A percentile compares a stretch with the other conserved stretches of the same genome.
Evolutionary conservation across 805 yeast genomes (phyloP).

Genomic region (Wickerhamomyces queroliae): DNA sequence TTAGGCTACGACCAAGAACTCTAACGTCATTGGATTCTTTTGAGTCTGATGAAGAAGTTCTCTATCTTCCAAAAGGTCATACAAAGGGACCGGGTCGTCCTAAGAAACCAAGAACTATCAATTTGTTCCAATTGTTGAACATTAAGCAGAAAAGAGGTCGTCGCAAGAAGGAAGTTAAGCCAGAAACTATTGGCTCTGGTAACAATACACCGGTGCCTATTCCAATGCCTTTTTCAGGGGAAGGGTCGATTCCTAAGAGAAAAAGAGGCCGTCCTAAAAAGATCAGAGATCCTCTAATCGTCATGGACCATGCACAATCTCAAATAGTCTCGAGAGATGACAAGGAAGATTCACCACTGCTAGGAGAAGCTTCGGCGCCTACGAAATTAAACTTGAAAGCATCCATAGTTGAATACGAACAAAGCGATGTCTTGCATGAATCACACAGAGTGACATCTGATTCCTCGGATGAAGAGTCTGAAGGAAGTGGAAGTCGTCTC

Average conservation of each 20-base stretch:
- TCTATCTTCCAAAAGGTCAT: not conserved
- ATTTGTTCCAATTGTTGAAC: not conserved
- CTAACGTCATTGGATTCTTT: not conserved
- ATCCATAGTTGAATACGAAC: not conserved
- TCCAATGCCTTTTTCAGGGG: too few relatives aligned
- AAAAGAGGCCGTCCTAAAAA: not conserved
- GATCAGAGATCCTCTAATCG: not conserved
- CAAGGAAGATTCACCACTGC: not conserved
- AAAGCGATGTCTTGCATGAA: not conserved
- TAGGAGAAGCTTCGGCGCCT: not conserved
- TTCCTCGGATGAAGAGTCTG: not conserved
- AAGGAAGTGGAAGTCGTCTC: not conserved
- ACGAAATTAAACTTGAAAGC: not conserved
- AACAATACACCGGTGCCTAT: too few relatives aligned
- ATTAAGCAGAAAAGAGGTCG: not conserved
- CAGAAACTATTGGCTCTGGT: not conserved
- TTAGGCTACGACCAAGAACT: not conserved
- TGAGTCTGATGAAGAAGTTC: conserved; percentile 1
- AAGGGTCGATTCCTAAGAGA: too few relatives aligned
- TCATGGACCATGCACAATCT: not conserved
- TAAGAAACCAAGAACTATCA: not conserved
- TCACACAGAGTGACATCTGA: not conserved
- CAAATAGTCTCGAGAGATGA: not conserved
- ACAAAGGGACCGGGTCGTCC: not conserved
- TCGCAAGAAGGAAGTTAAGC: not conserved